Percentiles rank a stretch among this genome's conserved stretches.
These are phyloP conservation scores for Chlamydomonas applanata DNA, from an alignment of 139 green algal species.

Conservation along the genomic window DNA sequence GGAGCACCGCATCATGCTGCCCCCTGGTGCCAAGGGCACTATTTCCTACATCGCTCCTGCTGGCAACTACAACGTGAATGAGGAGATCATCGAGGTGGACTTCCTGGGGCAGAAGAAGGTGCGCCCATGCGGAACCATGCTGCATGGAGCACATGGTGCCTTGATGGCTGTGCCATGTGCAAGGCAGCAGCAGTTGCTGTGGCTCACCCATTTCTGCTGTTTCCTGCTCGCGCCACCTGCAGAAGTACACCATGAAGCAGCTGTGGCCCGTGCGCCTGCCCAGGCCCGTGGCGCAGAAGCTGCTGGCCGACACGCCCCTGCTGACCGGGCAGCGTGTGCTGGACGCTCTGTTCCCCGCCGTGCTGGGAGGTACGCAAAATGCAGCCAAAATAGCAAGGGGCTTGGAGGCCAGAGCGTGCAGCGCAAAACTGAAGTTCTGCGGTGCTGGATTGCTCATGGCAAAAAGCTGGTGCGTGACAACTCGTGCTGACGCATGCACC, in stretches of 20 bases:
- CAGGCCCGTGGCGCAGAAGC: constrained; percentile 90
- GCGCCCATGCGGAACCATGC: neutral
- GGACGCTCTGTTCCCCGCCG: constrained; percentile 96
- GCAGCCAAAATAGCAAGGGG: no score
- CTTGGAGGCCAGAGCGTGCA: no score
- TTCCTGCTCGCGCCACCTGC: constrained; percentile 2
- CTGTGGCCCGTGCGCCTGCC: constrained; percentile 95
- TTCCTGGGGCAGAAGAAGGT: constrained; percentile 92
- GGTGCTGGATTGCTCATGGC: no score
- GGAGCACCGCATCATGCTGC: constrained; percentile 91
- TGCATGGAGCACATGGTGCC: neutral
- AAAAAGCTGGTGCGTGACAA: no score
- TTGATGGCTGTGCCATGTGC: neutral
- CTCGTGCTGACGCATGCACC: no score
- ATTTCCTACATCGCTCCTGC: constrained; percentile 90
- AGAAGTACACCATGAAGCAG: constrained; percentile 95
- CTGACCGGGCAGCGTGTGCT: constrained; percentile 97
- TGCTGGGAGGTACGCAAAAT: constrained; percentile 73
- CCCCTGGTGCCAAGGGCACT: constrained; percentile 79
- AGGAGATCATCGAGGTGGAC: constrained; percentile 97
- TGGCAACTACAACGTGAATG: constrained; percentile 87
- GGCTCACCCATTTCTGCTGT: neutral
- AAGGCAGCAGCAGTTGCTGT: no score
- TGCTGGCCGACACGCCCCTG: constrained; percentile 94
- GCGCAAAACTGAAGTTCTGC: no score